phyloP scores from a whole-genome alignment of 805 yeast genomes.

The Candida xiaguanensis region DNA sequence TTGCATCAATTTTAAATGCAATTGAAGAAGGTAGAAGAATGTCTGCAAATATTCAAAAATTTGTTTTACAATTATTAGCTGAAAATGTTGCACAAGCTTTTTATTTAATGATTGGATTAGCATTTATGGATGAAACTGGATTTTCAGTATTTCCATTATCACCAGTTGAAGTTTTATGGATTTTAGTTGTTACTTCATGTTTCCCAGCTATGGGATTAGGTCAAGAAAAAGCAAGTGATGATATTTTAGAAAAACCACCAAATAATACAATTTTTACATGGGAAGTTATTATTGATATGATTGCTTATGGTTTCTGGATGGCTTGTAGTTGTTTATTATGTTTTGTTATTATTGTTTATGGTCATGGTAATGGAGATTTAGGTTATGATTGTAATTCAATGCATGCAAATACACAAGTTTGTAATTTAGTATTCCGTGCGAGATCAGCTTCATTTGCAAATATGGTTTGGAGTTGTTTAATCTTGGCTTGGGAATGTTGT shows the following conservation, averaged over 20 bases:
- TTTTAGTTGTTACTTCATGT: constrained; percentile 72
- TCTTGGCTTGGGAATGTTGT: constrained; percentile 39
- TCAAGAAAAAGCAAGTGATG: constrained; percentile 38
- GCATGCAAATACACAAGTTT: constrained; percentile 17
- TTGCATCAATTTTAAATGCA: constrained; percentile 74
- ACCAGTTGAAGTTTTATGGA: constrained; percentile 79
- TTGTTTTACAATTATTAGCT: constrained; percentile 68
- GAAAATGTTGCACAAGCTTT: constrained; percentile 71
- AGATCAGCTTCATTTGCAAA: constrained; percentile 37
- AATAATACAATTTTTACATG: constrained; percentile 35
- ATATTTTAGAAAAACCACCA: constrained; percentile 36
- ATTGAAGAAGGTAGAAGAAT: constrained; percentile 79
- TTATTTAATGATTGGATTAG: constrained; percentile 47
- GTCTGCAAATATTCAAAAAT: constrained; percentile 75
- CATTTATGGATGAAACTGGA: constrained; percentile 29
- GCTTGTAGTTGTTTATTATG: constrained; percentile 37
- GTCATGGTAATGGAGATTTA: constrained; percentile 36
- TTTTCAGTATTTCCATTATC: constrained; percentile 35
- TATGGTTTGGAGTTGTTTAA: constrained; percentile 40
- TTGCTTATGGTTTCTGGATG: constrained; percentile 40
- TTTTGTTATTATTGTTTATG: constrained; percentile 35
- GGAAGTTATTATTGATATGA: constrained; percentile 40
- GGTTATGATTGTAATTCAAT: constrained; percentile 33
- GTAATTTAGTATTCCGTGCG: constrained; percentile 34
- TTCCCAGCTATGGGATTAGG: constrained; percentile 86